Percentiles rank a stretch among this genome's conserved stretches.
These are phyloP conservation scores for Sophora flavescens DNA, from an alignment of 306 rosid species.

Conservation along the genomic window DNA sequence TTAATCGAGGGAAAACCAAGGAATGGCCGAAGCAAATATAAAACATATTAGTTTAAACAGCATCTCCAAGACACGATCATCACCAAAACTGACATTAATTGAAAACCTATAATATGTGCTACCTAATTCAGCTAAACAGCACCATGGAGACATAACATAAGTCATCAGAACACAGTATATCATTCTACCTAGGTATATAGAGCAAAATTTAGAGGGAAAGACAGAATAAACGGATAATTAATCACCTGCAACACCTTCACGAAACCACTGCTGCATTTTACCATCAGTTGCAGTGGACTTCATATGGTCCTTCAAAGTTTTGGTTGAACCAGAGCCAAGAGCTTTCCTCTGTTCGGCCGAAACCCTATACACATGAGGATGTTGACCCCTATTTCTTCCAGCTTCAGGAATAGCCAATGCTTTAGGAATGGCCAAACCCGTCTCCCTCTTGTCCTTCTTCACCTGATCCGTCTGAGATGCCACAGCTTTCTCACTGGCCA, in stretches of 20 bases:
- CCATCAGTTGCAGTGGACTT: constrained; percentile 83
- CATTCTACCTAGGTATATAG: constrained; percentile 6
- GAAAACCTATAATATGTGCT: background rate
- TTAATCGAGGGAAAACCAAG: constrained; percentile 15
- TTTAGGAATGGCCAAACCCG: constrained; percentile 70
- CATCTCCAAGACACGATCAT: constrained; percentile 7
- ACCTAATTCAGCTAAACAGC: constrained; percentile 15
- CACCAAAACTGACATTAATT: constrained; percentile 13
- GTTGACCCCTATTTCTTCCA: constrained; percentile 70
- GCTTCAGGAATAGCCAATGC: constrained; percentile 80
- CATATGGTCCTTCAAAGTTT: constrained; percentile 62
- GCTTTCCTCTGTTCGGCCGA: constrained; percentile 69
- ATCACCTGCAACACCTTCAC: constrained; percentile 96
- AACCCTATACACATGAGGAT: constrained; percentile 61
- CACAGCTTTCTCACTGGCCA: constrained; percentile 93
- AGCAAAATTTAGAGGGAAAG: constrained; percentile 10
- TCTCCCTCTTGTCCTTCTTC: constrained; percentile 58
- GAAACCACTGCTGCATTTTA: constrained; percentile 94
- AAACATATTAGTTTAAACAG: background rate
- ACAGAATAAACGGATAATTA: constrained; percentile 18
- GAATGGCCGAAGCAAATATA: constrained; percentile 9
- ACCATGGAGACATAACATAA: constrained; percentile 27
- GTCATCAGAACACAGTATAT: constrained; percentile 23
- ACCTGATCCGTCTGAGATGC: constrained; percentile 58
- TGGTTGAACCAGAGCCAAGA: constrained; percentile 66